These are phyloP conservation scores for Pseudogymnoascus destructans DNA, from an alignment of 2,329 filamentous ascomycete genomes.

Conservation along the genomic window DNA sequence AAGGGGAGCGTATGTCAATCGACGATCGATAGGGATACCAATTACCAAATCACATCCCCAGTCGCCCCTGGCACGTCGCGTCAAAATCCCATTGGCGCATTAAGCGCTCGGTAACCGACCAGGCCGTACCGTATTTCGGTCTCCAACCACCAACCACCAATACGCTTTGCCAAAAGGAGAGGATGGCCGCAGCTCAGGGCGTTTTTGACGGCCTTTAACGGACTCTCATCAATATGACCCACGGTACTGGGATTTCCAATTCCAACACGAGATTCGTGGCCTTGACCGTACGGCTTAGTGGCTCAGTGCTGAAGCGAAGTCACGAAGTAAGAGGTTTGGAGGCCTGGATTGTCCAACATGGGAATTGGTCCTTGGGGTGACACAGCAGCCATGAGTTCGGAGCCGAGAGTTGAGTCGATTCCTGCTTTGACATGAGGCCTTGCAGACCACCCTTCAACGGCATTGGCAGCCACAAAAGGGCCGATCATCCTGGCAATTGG, in stretches of 20 bases:
- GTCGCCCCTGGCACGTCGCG: neutral
- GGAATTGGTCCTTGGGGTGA: neutral
- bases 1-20: neutral
- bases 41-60: neutral
- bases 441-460: neutral
- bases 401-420: neutral
- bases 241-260: neutral
- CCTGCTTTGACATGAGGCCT: neutral
- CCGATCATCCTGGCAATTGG: neutral
- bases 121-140: neutral
- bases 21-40: neutral
- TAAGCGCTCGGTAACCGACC: neutral
- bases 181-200: neutral
- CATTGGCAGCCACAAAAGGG: neutral
- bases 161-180: neutral
- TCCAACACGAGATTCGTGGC: neutral
- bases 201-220: neutral
- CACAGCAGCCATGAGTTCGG: neutral
- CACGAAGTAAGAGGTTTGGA: neutral
- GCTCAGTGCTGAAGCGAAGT: neutral
- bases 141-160: neutral
- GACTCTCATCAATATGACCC: neutral
- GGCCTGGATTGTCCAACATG: neutral
- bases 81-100: neutral
- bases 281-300: neutral